phyloP scores from a whole-genome alignment of 371 early-diverging fungal genomes.

The Phascolomyces articulosus region DNA sequence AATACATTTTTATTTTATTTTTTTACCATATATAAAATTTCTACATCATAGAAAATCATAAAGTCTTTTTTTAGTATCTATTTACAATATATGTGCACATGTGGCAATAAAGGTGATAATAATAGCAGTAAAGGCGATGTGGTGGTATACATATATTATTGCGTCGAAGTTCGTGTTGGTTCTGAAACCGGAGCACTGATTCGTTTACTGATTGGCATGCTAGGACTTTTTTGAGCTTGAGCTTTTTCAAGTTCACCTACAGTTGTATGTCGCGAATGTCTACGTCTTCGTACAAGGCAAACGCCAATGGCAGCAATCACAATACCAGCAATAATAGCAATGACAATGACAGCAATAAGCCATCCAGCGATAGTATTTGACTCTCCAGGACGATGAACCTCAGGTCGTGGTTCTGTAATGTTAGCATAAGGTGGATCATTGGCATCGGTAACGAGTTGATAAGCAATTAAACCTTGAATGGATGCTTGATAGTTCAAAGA shows the following conservation, averaged over 20 bases:
- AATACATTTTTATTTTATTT: too few relatives aligned
- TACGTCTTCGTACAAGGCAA: not conserved
- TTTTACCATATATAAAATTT: too few relatives aligned
- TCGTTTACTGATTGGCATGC: not conserved
- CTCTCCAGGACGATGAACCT: constrained; percentile 10
- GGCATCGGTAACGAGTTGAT: constrained; percentile 46
- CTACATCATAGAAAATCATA: too few relatives aligned
- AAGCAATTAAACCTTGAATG: constrained; percentile 51
- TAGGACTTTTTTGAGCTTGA: not conserved
- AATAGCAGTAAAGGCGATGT: too few relatives aligned
- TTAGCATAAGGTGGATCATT: constrained; percentile 53
- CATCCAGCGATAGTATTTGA: constrained; percentile 25
- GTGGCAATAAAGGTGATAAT: too few relatives aligned
- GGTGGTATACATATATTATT: too few relatives aligned
- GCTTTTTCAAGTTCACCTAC: not conserved
- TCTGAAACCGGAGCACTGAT: too few relatives aligned
- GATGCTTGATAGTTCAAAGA: constrained; percentile 59
- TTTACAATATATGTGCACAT: too few relatives aligned
- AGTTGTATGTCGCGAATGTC: not conserved
- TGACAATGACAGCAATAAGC: constrained; percentile 50
- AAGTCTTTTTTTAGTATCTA: too few relatives aligned
- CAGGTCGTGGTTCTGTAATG: constrained; percentile 35
- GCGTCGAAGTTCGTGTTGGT: too few relatives aligned
- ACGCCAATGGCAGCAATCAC: constrained; percentile 4
- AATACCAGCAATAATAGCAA: constrained; percentile 14